These are phyloP conservation scores for Allium sativum DNA, from an alignment of 106 monocot genomes.

Conservation along the genomic window DNA sequence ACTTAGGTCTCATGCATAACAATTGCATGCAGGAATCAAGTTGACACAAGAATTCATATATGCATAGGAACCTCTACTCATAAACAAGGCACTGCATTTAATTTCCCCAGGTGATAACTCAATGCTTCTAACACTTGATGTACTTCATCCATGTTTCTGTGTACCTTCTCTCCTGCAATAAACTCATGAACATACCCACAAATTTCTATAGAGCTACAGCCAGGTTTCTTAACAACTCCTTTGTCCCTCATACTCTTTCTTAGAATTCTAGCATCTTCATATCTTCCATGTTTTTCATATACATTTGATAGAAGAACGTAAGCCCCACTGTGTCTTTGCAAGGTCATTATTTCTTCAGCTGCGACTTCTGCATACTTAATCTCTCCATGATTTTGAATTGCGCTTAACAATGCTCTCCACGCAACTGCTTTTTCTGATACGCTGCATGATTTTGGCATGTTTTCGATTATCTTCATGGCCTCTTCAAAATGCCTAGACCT, in stretches of 20 bases:
- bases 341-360: conserved; percentile 5
- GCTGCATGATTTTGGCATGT: conserved; percentile 35
- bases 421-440: conserved; percentile 31
- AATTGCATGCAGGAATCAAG: too few species aligned
- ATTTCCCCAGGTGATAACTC: background rate
- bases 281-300: conserved; percentile 14
- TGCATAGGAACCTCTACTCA: too few species aligned
- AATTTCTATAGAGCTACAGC: conserved; percentile 55
- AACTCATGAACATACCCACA: conserved; percentile 55
- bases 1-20: too few species aligned
- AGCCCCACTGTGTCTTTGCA: conserved; percentile 33
- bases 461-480: conserved; percentile 37
- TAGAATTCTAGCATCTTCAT: conserved; percentile 3
- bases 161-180: conserved; percentile 22
- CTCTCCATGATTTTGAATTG: conserved; percentile 30
- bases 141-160: conserved; percentile 12
- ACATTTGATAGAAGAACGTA: conserved; percentile 38
- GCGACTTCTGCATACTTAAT: conserved; percentile 15
- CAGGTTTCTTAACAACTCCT: conserved; percentile 30
- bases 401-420: conserved; percentile 44
- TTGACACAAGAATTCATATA: too few species aligned
- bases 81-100: background rate
- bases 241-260: conserved; percentile 39
- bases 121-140: conserved; percentile 9
- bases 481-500: conserved; percentile 35